Evolutionary conservation across 805 yeast genomes (phyloP).

Genomic region (Saccharomyces jurei): DNA sequence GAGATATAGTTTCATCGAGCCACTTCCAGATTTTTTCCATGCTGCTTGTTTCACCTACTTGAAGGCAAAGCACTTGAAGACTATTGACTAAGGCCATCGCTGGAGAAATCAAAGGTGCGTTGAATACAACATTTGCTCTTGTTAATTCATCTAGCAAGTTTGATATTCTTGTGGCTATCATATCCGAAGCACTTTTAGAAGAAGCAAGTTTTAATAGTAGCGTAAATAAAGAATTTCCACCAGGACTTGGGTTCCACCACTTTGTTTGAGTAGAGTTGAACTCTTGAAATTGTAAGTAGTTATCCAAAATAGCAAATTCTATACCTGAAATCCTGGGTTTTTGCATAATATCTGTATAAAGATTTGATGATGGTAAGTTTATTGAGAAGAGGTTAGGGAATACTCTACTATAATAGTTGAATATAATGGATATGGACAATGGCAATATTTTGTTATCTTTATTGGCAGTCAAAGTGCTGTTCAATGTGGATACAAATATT

Average conservation of each 20-base stretch:
- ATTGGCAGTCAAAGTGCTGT: constrained; percentile 33
- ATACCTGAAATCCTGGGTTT: constrained; percentile 36
- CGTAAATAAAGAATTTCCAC: constrained; percentile 56
- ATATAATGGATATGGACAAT: constrained; percentile 39
- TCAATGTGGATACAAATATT: constrained; percentile 34
- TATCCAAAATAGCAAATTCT: constrained; percentile 52
- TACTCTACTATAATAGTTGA: constrained; percentile 34
- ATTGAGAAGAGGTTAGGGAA: constrained; percentile 32
- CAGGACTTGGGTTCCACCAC: constrained; percentile 66
- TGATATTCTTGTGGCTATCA: constrained; percentile 38
- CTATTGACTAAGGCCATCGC: constrained; percentile 47
- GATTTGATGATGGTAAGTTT: constrained; percentile 29
- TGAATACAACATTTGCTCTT: constrained; percentile 48
- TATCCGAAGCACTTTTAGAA: constrained; percentile 20
- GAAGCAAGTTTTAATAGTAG: constrained; percentile 50
- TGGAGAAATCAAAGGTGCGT: constrained; percentile 45
- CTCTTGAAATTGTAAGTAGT: constrained; percentile 54
- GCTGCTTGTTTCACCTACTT: constrained; percentile 6
- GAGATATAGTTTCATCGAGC: constrained; percentile 66
- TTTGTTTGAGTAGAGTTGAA: constrained; percentile 45
- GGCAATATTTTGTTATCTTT: constrained; percentile 39
- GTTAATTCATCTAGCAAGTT: constrained; percentile 43
- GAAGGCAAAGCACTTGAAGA: constrained; percentile 25
- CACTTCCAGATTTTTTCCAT: constrained; percentile 45
- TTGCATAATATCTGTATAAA: constrained; percentile 32